phyloP scores from a whole-genome alignment of 192 early-diverging fungal genomes.

The Coemansia pectinata region DNA sequence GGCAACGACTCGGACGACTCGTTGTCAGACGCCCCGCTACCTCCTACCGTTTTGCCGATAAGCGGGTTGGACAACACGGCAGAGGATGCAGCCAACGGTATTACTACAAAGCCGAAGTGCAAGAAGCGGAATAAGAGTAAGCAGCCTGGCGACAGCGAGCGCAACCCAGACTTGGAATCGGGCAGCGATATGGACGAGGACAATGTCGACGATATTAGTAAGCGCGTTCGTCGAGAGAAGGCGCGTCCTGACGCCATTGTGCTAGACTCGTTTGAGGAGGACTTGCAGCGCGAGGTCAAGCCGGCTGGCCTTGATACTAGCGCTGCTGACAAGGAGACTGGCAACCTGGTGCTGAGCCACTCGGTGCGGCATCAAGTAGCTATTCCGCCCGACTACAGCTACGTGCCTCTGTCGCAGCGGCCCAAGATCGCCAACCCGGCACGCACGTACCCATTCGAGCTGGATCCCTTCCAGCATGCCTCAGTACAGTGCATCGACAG shows the following conservation, averaged over 20 bases:
- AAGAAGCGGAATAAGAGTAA: not conserved
- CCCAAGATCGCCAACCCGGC: conserved; percentile 77
- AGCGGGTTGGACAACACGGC: conserved; percentile 3
- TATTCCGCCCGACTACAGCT: conserved; percentile 79
- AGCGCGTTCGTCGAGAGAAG: conserved; percentile 29
- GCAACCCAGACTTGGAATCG: not conserved
- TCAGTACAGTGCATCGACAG: conserved; percentile 87
- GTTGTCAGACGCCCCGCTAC: not conserved
- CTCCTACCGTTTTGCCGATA: not conserved
- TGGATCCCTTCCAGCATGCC: conserved; percentile 95
- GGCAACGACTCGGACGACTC: conserved; percentile 17
- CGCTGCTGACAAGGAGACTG: conserved; percentile 55
- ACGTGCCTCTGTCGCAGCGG: conserved; percentile 86
- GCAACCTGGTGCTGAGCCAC: conserved; percentile 46
- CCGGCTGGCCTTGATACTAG: conserved; percentile 57
- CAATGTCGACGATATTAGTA: conserved; percentile 18
- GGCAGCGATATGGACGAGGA: conserved; percentile 22
- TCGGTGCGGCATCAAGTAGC: conserved; percentile 96
- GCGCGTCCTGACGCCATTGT: conserved; percentile 57
- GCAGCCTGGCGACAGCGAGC: not conserved
- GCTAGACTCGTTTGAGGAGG: conserved; percentile 67
- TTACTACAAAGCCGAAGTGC: conserved; percentile 1
- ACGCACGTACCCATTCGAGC: conserved; percentile 77
- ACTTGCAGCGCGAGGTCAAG: conserved; percentile 67
- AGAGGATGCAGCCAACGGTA: not conserved